These are phyloP conservation scores for Mycena latifolia DNA, from an alignment of 768 basidiomycete genomes.

Conservation along the genomic window DNA sequence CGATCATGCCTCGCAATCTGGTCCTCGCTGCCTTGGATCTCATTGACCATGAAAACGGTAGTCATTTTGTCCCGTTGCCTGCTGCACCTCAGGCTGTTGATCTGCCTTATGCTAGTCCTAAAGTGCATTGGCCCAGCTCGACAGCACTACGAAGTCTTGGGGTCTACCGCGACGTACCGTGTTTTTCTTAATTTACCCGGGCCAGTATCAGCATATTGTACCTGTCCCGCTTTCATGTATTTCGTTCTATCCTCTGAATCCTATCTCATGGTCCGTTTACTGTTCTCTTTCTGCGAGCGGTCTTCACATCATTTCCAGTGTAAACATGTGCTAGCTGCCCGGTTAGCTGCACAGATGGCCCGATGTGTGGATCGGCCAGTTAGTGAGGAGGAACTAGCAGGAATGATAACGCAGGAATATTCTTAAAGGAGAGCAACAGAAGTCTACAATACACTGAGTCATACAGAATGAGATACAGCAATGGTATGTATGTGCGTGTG, in stretches of 20 bases:
- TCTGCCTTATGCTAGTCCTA: constrained; percentile 60
- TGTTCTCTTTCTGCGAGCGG: constrained; percentile 1
- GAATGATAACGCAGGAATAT: constrained; percentile 53
- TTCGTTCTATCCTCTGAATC: constrained; percentile 70
- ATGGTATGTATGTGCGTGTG: not conserved
- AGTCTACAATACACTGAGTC: constrained; percentile 32
- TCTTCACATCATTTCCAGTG: constrained; percentile 60
- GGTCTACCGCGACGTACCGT: constrained; percentile 72
- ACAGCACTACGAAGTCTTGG: constrained; percentile 76
- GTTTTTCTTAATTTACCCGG: constrained; percentile 63
- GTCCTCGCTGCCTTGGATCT: constrained; percentile 81
- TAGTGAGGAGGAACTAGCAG: constrained; percentile 61
- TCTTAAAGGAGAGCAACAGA: constrained; percentile 29
- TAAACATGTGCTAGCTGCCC: constrained; percentile 81
- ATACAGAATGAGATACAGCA: constrained; percentile 30
- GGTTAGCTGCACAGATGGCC: constrained; percentile 67
- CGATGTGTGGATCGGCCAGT: constrained; percentile 64
- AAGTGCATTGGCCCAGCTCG: constrained; percentile 71
- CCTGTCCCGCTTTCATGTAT: constrained; percentile 80
- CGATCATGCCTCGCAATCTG: constrained; percentile 72
- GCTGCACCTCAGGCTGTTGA: not conserved
- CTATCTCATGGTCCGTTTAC: constrained; percentile 70
- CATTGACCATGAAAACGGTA: constrained; percentile 79
- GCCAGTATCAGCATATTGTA: constrained; percentile 69
- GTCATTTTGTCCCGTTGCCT: constrained; percentile 26